Base-by-base conservation (phyloP, 495 filamentous ascomycete species). In the Penicillium pancosmium region DNA sequence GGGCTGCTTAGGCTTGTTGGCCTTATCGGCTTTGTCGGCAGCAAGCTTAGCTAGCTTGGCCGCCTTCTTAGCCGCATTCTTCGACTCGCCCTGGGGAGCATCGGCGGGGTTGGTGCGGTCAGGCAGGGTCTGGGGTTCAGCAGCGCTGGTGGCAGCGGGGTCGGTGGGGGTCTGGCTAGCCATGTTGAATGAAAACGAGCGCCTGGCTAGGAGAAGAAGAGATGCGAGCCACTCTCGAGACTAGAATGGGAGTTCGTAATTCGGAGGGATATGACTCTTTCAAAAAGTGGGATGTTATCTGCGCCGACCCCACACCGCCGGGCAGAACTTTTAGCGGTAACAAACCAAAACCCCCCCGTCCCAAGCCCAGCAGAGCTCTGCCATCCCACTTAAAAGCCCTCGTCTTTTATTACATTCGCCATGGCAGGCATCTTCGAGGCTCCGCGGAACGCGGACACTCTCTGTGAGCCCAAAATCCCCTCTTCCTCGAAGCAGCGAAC, bases 361-460 rank as follows among this genome's bases (percentile, higher is more conserved):
- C 47, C 55, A 65, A 44, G 61, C 61, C 27, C 57, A 64, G 65
- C 61, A 68, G 64, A 74, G 71, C 73, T 78, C 66, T 60, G 62
- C 64, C 67, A 68, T 71, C 66, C 56, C 58, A 66, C 68, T 59
- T 57, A 50, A 68, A 54, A 62, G 50, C 60, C 52, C 54, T 60
- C 35, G 62, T 56, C 56, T 59, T 65, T 64, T 55, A 57, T 68
- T 57, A 59, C 54, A 66, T 72, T 54, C 51, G 53, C 64, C 55
- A 97, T 97, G 92, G 84, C 88, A 73, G 88, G 89, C 67, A 89
- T 97, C 69, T 97, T 97, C 68, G 89, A 93, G 77, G 88, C 91
- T 70, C 86, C 90, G 70, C 82, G 91, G 69, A 93, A 95, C 76
- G 85, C 84, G 69, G 92, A 92, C 66, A 95, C 89, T 58, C 80